These are phyloP conservation scores for Auricularia sp. DNA, from an alignment of 768 basidiomycete species.

Conservation along the genomic window DNA sequence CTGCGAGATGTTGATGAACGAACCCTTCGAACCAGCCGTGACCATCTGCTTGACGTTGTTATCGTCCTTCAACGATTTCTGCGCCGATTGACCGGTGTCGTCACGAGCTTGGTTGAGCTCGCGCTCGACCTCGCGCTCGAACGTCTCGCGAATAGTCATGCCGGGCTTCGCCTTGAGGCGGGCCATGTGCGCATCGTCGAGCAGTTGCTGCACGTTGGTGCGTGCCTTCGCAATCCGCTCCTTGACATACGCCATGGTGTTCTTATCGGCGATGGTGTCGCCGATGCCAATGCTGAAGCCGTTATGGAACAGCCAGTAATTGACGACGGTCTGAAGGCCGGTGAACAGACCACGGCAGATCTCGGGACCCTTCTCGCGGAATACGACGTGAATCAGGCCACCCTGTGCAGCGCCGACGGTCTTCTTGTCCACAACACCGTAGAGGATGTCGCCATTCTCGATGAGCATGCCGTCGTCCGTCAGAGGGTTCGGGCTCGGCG, in stretches of 20 bases:
- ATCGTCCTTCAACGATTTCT: conserved; percentile 94
- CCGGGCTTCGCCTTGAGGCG: conserved; percentile 83
- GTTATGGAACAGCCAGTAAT: conserved; percentile 98
- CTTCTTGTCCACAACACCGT: conserved; percentile 95
- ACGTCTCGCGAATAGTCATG: conserved; percentile 98
- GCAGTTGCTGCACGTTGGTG: conserved; percentile 62
- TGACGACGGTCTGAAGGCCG: conserved; percentile 89
- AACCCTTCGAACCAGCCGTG: conserved; percentile 96
- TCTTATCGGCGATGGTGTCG: conserved; percentile 88
- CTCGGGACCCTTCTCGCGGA: conserved; percentile 95
- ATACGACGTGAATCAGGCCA: conserved; percentile 91
- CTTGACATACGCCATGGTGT: conserved; percentile 81
- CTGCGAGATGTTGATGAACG: conserved; percentile 99
- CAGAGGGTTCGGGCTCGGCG: conserved; percentile 68
- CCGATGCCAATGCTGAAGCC: conserved; percentile 99
- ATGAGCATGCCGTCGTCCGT: conserved; percentile 92
- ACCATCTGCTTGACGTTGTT: conserved; percentile 99
- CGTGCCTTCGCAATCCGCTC: conserved; percentile 76
- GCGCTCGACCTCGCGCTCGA: conserved; percentile 85
- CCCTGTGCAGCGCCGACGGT: conserved; percentile 95
- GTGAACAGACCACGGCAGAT: conserved; percentile 84
- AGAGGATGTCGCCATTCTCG: conserved; percentile 93
- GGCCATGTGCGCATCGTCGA: conserved; percentile 78
- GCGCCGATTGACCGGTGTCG: conserved; percentile 89
- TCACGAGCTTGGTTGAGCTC: conserved; percentile 94